Percentiles rank a stretch among this genome's conserved stretches.
These are phyloP conservation scores for Lithospermum erythrorhizon DNA, from an alignment of 257 asterid genomes.

Conservation along the genomic window DNA sequence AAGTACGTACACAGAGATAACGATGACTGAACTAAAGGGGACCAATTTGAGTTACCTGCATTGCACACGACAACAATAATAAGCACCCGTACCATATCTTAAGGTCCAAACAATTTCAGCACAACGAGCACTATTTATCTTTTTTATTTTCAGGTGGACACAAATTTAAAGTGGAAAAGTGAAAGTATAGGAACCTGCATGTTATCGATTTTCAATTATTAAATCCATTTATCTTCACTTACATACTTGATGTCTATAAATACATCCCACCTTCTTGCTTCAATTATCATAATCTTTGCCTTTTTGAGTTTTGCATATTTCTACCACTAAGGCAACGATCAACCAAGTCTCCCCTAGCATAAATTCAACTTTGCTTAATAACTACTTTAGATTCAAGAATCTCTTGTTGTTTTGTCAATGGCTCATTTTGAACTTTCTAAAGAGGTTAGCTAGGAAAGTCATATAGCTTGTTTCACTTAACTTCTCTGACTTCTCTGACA, in stretches of 20 bases:
- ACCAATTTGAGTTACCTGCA: conserved; percentile 9
- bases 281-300: conserved; percentile 7
- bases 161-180: too few species aligned
- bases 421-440: conserved; percentile 40
- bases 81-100: neutral
- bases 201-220: too few species aligned
- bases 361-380: neutral
- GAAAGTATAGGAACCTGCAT: too few species aligned
- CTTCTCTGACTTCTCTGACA: too few species aligned
- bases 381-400: conserved; percentile 5
- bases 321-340: neutral
- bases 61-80: conserved; percentile 5
- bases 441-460: conserved; percentile 31
- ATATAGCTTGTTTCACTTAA: neutral
- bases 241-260: conserved; percentile 23
- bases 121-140: neutral
- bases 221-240: neutral
- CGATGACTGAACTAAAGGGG: conserved; percentile 8
- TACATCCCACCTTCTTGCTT: conserved; percentile 13
- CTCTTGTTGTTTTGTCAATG: conserved; percentile 26
- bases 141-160: too few species aligned
- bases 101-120: conserved; percentile 5
- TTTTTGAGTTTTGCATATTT: conserved; percentile 1
- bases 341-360: neutral
- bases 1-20: conserved; percentile 4